Evolutionary conservation across 768 basidiomycete species (phyloP), one percentile per base, ranked within the genome.

Genomic region (Galerina marginata): DNA sequence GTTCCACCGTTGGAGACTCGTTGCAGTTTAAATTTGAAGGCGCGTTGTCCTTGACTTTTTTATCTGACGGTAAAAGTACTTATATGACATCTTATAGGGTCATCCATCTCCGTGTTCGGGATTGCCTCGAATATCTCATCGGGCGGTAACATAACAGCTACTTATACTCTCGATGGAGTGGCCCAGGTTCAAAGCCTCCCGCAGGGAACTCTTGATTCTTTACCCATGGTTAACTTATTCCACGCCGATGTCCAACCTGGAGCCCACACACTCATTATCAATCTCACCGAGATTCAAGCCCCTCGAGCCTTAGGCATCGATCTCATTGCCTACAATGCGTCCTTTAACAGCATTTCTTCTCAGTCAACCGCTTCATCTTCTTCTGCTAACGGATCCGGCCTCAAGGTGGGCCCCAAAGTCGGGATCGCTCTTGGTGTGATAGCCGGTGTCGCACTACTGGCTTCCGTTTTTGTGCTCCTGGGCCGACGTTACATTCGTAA

Each of bases 271-370:
- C 71, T 81, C 38, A 49, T 69, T 11, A 65, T 81, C 61, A 77
- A 76, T 60, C 62, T 80, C 46, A 77, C 75, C 23, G 68, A 76
- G 10, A 72, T 80, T 51, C 63, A 69, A 36, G 56, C 68, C 0
- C 63, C 69, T 14, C 67, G 73, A 54, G 68, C 74, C 2, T 54
- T 79, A 37, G 77, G 76, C 14, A 69, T 81, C 64, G 79, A 81
- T 66, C 77, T 78, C 51, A 67, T 81, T 40, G 58, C 74, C 4
- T 81, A 79, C 61, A 79, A 75, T 53, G 68, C 77, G 2, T 73
- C 79, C 10, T 72, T 70, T 51, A 51, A 68, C 16, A 71, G 65
- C 45, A 56, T 63, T 11, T 12, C 67, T 6, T 61, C 65, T 26
- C 56, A 54, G 0, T 50, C 56, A n/a, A 54, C 60, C 23, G 45